Percentiles rank a stretch among this genome's conserved stretches.
Evolutionary conservation across 176 grass and related monocot genomes (phyloP).

Genomic region (Ensete ventricosum): DNA sequence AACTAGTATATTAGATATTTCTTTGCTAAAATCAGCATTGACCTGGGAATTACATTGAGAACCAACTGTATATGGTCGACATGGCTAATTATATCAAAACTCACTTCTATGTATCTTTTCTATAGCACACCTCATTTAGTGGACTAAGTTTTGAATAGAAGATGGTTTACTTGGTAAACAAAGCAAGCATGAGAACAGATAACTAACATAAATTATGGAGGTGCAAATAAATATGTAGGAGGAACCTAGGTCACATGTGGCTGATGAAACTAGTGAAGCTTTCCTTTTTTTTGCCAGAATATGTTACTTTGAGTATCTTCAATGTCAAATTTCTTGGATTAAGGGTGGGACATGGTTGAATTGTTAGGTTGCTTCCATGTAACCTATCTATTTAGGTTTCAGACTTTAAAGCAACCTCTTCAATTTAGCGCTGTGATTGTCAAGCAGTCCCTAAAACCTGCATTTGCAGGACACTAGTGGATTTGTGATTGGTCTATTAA

Average conservation of each 20-base stretch:
- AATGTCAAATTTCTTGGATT: not conserved
- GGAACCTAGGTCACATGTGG: not conserved
- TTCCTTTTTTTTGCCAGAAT: not conserved
- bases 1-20: not conserved
- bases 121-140: too few species aligned
- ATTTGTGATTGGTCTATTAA: too few species aligned
- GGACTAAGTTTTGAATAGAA: not conserved
- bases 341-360: not conserved
- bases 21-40: not conserved
- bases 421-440: not conserved
- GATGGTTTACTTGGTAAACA: not conserved
- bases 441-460: not conserved
- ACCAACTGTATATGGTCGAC: not conserved
- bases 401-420: not conserved
- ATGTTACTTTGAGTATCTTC: not conserved
- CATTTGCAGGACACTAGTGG: not conserved
- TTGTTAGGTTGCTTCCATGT: not conserved
- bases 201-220: too few species aligned
- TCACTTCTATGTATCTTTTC: not conserved
- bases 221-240: too few species aligned
- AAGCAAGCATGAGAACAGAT: not conserved
- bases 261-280: not conserved
- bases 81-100: not conserved
- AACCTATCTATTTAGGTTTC: not conserved
- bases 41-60: not conserved